Percentiles rank a stretch among this genome's conserved stretches.
These are phyloP conservation scores for Arctium minus DNA, from an alignment of 129 eudicot species.

Conservation along the genomic window DNA sequence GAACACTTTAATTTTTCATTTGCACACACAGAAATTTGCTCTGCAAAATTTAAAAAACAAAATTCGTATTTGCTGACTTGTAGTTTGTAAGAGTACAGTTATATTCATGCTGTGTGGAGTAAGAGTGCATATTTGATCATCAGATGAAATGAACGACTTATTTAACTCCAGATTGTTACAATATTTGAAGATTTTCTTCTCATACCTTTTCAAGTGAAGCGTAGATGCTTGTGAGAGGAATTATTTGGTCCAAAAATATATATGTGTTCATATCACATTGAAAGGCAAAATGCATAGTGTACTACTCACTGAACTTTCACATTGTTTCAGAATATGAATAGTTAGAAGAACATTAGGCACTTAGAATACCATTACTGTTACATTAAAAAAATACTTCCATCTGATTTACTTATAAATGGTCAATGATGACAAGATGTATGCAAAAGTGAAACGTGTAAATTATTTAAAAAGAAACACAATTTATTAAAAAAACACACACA, in stretches of 20 bases:
- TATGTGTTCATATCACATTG: not conserved
- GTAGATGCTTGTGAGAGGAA: not conserved
- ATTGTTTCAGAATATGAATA: not conserved
- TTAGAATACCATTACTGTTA: not conserved
- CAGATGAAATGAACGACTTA: not conserved
- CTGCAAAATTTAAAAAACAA: not conserved
- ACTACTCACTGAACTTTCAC: not conserved
- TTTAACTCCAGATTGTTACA: not conserved
- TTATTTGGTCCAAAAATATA: not conserved
- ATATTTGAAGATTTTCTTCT: not conserved
- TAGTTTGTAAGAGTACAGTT: not conserved
- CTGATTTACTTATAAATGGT: not conserved
- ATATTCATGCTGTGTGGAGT: not conserved
- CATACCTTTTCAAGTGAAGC: not conserved
- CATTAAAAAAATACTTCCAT: not conserved
- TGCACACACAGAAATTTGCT: not conserved
- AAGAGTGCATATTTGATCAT: not conserved
- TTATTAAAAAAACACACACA: not conserved
- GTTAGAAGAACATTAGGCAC: not conserved
- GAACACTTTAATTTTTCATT: not conserved
- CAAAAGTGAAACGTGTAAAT: not conserved
- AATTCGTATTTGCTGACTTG: not conserved
- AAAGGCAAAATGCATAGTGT: not conserved
- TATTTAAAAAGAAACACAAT: not conserved
- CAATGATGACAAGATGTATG: not conserved